Evolutionary conservation across 2,329 filamentous ascomycete genomes (phyloP).

Genomic region (Alternaria burnsii): DNA sequence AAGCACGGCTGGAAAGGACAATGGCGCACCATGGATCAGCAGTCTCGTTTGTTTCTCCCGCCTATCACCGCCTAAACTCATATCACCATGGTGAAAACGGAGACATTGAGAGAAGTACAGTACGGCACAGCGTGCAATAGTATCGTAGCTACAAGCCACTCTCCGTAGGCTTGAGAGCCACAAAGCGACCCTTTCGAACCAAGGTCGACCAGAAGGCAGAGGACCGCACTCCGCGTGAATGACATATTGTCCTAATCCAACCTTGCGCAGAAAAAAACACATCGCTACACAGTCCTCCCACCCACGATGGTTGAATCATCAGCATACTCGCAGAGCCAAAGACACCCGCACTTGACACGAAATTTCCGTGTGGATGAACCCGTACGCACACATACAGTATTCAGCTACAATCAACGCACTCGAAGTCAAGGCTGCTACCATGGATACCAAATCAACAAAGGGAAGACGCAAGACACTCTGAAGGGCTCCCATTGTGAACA

Average conservation of each 20-base stretch:
- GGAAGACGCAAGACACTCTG: neutral
- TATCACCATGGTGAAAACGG: constrained; percentile 8
- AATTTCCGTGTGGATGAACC: neutral
- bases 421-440: neutral
- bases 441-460: neutral
- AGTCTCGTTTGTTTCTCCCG: constrained; percentile 5
- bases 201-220: neutral
- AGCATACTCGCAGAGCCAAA: neutral
- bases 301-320: neutral
- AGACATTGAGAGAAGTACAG: neutral
- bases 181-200: neutral
- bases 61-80: neutral
- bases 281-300: neutral
- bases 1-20: neutral
- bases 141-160: neutral
- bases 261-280: neutral
- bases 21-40: neutral
- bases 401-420: neutral
- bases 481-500: neutral
- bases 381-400: neutral
- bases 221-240: neutral
- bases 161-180: neutral
- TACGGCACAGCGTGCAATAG: neutral
- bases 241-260: neutral
- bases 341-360: neutral